Evolutionary conservation across 2,329 filamentous ascomycete species (phyloP), one percentile per base, ranked within the genome.

Genomic region (Septoria petroselini): DNA sequence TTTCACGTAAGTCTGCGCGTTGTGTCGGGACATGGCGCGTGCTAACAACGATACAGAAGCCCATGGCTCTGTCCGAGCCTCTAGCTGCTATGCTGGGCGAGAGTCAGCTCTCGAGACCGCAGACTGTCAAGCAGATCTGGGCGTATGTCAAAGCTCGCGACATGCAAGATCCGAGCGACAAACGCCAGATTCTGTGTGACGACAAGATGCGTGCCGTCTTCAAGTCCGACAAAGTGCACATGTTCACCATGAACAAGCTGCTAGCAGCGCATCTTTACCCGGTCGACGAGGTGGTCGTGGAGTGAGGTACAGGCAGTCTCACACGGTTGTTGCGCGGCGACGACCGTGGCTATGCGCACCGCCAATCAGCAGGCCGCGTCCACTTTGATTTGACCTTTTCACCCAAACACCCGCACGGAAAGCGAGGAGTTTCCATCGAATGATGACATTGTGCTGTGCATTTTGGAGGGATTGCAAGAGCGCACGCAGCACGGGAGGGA

Each of bases 171-270:
- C 91, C 91, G 0, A 82, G 70, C 57, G 91, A 98, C 73, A 91
- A 91, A 69, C 86, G 93, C 17, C 89, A 95, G 61, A 98, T 98
- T 57, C 76, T 82, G 21, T 98, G 93, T 72, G 93, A 98, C 70
- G 88, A 95, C 18, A 83, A 82, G 60, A 86, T 98, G 85, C 84
- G 88, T 53, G 86, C 86, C 5, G 86, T 98, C 6, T 98, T 98
- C 75, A 95, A 95, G 70, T 81, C 86, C 64, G 82, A 90, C 63
- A 87, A 81, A 64, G 86, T 98, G 41, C 89, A 97, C 71, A 98
- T 98, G 93, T 98, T 98, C 71, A 91, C 89, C 60, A 97, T 98
- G 91, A 97, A 95, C 76, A 96, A 96, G 76, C 81, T 95, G 12
- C 82, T 97, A 8, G 89, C 88, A 56, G 84, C 86, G 67, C 91